Base-by-base conservation (phyloP, 805 yeast species). In the Kodamaea neixiangensis region DNA sequence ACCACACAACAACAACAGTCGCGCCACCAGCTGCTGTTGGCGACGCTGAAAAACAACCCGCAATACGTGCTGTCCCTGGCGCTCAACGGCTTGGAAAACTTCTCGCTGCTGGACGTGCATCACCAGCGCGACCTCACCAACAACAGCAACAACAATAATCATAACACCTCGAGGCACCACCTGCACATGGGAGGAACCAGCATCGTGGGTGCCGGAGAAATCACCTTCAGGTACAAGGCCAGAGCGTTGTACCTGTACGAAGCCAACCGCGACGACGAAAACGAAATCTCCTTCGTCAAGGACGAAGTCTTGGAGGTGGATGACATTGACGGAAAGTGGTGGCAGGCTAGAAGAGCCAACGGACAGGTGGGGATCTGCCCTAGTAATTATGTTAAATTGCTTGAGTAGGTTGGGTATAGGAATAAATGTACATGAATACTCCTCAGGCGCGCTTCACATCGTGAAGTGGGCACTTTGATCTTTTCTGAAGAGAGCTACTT, bases 311-410 rank as follows among this genome's bases (percentile, higher is more conserved):
- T 93, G 67, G 90, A 86, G 61, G 96, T 93, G 31, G 89, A 89
- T 58, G 97, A 93, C 63, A 89, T 90, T 51, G 88, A 88, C 57
- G 97, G 97, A 43, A 85, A 96, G 71, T 93, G 99, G 99, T 93
- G 98, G 98, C 97, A 91, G 71, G 97, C 97, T 38, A 83, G 87
- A 67, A 82, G 92, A 63, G 78, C 86, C 7, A 87, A 83, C 58
- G 99, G 99, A 31, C 94, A 91, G 66, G 87, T 90, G 41, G 99
- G 98, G 58, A 93, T 93, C 61, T 91, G 97, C 68, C 98, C 99
- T 46, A 86, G 96, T 61, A 94, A 93, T 69, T 93, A 93, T 64
- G 92, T 93, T 44, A 89, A 89, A 68, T 75, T 91, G 54, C 72
- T 86, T 51, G 83, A 79, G 54, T 68, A 58, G 38, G 20, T 9